Evolutionary conservation across 106 monocot species (phyloP).

Genomic region (Posidonia australis): DNA sequence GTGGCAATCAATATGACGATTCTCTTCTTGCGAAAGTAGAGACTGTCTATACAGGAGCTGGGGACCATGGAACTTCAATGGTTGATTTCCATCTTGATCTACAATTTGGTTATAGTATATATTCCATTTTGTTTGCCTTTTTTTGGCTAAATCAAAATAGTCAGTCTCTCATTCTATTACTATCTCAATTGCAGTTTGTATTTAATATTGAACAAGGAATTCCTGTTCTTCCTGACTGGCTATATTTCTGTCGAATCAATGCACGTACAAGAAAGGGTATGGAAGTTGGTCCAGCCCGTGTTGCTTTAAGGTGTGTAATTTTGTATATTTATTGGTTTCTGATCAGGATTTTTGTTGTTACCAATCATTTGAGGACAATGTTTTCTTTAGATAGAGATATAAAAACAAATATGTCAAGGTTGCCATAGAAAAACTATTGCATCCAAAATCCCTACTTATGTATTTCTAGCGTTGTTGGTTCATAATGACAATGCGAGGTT

Average conservation of each 20-base stretch:
- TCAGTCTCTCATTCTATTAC: neutral
- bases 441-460: no score
- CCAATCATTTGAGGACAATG: no score
- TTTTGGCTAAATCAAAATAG: neutral
- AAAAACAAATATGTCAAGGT: no score
- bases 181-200: conserved; percentile 50
- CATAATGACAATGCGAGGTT: no score
- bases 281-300: conserved; percentile 63
- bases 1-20: conserved; percentile 80
- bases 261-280: conserved; percentile 56
- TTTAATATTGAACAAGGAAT: conserved; percentile 85
- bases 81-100: conserved; percentile 20
- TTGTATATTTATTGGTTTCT: neutral
- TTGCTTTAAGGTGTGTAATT: conserved; percentile 49
- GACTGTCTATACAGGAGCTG: conserved; percentile 77
- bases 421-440: no score
- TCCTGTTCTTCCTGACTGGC: conserved; percentile 76
- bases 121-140: neutral
- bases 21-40: conserved; percentile 80
- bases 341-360: no score
- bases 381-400: no score
- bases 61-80: conserved; percentile 73
- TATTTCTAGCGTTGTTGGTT: no score
- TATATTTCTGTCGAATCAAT: conserved; percentile 67
- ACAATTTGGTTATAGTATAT: neutral